Base-by-base conservation (phyloP, 495 filamentous ascomycete genomes). In the Penicillium mononematosum region DNA sequence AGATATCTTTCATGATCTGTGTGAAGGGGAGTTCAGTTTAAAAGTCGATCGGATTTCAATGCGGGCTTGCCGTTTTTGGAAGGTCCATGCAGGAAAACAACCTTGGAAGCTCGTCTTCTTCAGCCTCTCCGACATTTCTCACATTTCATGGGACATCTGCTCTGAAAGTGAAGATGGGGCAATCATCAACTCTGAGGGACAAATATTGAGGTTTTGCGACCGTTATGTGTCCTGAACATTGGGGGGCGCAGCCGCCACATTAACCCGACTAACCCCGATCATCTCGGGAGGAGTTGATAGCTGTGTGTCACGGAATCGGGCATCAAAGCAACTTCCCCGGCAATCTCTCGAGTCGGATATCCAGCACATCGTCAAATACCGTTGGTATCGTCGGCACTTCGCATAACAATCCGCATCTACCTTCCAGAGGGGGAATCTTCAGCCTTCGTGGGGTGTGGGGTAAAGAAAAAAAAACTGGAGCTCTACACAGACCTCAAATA, bases 1-100 rank as follows among this genome's bases (percentile, higher is more conserved):
- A 29, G n/a, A 7, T 11, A 55, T 58, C 32, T n/a, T n/a, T 19
- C 45, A 46, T 52, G 27, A 31, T 49, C 20, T 50, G 1, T 45
- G 19, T 3, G 10, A 50, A 46, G 19, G 41, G 14, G 25, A 22
- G 45, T 12, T 27, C 50, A 44, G 32, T 34, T 16, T 32, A 10
- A 39, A 38, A 50, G n/a, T 20, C 12, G 29, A 43, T 50, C 39
- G 22, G 17, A 38, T 44, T 29, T 53, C 38, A 25, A 45, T 41
- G 25, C 39, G 31, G 25, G 11, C 44, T 55, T 56, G 7, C 20
- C 58, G 16, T 46, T 65, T 68, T 47, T 31, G 65, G 62, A 39
- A 68, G 59, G 65, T 68, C 60, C 62, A 65, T 24, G 47, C 62
- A 63, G 38, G 48, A 60, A 50, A 55, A 50, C 54, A 60, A 51